Base-by-base conservation (phyloP, 75 land plant genomes). In the Sequoia sempervirens region DNA sequence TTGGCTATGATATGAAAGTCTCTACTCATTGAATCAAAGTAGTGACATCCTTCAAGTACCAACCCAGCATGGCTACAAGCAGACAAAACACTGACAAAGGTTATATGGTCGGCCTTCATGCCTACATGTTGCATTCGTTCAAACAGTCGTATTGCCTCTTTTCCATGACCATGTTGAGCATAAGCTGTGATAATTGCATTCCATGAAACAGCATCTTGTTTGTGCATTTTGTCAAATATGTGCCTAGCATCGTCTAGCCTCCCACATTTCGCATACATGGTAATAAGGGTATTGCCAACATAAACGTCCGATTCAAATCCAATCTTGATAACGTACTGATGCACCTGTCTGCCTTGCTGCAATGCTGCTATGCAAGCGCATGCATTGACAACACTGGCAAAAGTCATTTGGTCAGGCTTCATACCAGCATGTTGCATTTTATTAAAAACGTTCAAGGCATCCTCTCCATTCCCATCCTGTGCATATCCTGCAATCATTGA, bases 141-240 rank as follows among this genome's bases (percentile, higher is more conserved):
- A 26, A 88, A 88, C 52, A 88, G 79, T 18, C 46, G 46, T 12
- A 86, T 26, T 15, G 89, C 89, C n/a, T 82, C 34, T 23, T n/a
- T 37, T 6, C 80, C 88, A 37, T 75, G 17, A 78, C 84, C 79
- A 56, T 88, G 82, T 50, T 79, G 84, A 17, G 79, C 83, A 45
- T 88, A 88, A n/a, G 80, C 79, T n/a, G 84, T 46, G 30, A 88
- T 87, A 83, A 88, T 83, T 15, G 89, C 40, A 74, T 87, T 88
- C 89, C 89, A 88, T 34, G 88, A 54, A 14, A 87, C 87, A 68
- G 66, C 47, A 80, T 87, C 88, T 11, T 73, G 64, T 23, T 79
- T 58, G 23, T 61, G 37, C 87, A 86, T 66, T 37, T 37, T 80
- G 4, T 81, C 40, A 30, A 81, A 81, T 20, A 15, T 7, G n/a